Percentiles rank a stretch among this genome's conserved stretches.
phyloP scores from a whole-genome alignment of 1,139 yeast species.

The Arxiozyma slooffiae region DNA sequence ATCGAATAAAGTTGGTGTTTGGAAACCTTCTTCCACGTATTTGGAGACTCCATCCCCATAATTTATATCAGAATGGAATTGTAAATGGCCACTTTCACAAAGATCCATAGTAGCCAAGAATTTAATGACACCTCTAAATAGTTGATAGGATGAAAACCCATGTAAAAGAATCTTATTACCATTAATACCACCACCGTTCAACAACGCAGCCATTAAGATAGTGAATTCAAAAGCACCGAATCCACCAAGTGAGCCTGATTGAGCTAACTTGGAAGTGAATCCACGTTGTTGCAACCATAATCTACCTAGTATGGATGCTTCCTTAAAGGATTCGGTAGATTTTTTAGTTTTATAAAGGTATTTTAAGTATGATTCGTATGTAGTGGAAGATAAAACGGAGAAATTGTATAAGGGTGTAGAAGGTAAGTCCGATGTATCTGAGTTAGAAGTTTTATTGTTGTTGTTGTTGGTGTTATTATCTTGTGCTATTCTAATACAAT shows the following conservation, averaged over 20 bases:
- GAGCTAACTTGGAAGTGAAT: conserved; percentile 48
- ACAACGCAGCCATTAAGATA: conserved; percentile 63
- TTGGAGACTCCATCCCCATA: conserved; percentile 41
- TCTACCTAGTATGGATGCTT: conserved; percentile 79
- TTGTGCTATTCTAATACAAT: conserved; percentile 62
- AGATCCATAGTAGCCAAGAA: conserved; percentile 74
- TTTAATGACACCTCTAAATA: conserved; percentile 78
- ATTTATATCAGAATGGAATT: conserved; percentile 42
- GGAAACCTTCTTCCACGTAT: conserved; percentile 51
- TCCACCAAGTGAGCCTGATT: conserved; percentile 50
- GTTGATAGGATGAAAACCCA: conserved; percentile 87
- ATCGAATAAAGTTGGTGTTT: conserved; percentile 68
- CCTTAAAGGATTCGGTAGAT: conserved; percentile 72
- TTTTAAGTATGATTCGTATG: conserved; percentile 61
- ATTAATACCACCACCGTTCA: conserved; percentile 73
- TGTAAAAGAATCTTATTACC: conserved; percentile 69
- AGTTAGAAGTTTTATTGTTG: too few relatives aligned
- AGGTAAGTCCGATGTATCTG: conserved; percentile 43
- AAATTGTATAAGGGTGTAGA: conserved; percentile 65
- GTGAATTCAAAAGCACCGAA: conserved; percentile 92
- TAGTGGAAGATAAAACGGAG: conserved; percentile 58
- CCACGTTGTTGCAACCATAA: conserved; percentile 89
- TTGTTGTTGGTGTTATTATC: too few relatives aligned
- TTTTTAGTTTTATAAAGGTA: conserved; percentile 67
- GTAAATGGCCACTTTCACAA: conserved; percentile 49